These are phyloP conservation scores for Conticribra guillardii DNA, from an alignment of 108 stramenopile species.

Conservation along the genomic window DNA sequence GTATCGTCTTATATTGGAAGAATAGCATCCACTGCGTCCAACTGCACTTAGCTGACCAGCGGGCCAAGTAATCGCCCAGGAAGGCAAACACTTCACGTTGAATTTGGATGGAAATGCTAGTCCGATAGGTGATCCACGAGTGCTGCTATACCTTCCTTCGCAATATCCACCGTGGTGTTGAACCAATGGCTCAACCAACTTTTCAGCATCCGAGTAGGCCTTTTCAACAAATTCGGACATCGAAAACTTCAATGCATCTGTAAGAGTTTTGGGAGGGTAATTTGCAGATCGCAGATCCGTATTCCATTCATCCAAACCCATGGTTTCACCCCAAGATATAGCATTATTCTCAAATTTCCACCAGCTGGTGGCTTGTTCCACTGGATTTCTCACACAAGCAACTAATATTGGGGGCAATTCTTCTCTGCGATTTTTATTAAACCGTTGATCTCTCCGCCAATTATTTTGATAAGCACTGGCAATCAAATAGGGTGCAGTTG, in stretches of 20 bases:
- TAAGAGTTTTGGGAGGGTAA: slow-evolving; percentile 55
- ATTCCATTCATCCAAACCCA: slow-evolving; percentile 60
- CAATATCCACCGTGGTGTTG: neutral
- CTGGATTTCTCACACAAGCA: slow-evolving; percentile 60
- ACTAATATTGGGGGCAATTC: slow-evolving; percentile 61
- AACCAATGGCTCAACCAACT: slow-evolving; percentile 12
- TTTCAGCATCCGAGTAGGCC: slow-evolving; percentile 46
- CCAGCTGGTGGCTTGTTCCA: slow-evolving; percentile 74
- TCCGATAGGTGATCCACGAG: neutral
- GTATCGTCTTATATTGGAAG: slow-evolving; percentile 50
- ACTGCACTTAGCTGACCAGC: slow-evolving; percentile 63
- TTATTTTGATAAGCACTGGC: slow-evolving; percentile 51
- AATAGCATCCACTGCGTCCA: slow-evolving; percentile 53
- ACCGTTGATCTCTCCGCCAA: slow-evolving; percentile 26
- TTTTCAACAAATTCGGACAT: slow-evolving; percentile 31
- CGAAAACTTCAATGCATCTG: slow-evolving; percentile 51
- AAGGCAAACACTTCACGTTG: slow-evolving; percentile 36
- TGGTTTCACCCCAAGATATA: slow-evolving; percentile 56
- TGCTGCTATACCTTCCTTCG: neutral
- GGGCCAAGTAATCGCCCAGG: slow-evolving; percentile 74
- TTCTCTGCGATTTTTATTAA: too few species aligned
- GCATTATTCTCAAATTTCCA: slow-evolving; percentile 73
- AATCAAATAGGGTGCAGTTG: slow-evolving; percentile 63
- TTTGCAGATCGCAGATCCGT: slow-evolving; percentile 39
- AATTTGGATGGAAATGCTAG: neutral